phyloP scores from a whole-genome alignment of 257 asterid genomes.

The Plantago ovata region DNA sequence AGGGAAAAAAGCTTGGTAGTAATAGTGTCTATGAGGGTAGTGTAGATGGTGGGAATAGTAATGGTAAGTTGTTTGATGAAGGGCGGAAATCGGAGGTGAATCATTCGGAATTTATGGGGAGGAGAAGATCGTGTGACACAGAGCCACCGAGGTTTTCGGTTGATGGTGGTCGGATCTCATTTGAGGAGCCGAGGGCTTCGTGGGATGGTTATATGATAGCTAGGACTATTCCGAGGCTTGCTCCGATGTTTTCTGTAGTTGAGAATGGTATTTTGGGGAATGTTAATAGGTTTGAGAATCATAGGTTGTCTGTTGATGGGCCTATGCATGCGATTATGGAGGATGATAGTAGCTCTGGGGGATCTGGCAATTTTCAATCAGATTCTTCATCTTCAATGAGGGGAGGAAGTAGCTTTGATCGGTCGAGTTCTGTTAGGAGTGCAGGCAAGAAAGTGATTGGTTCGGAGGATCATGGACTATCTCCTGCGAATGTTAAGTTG shows the following conservation, averaged over 20 bases:
- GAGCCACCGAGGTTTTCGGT: conserved; percentile 65
- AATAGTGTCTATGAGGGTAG: conserved; percentile 8
- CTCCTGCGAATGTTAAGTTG: conserved; percentile 66
- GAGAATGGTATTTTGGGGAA: conserved; percentile 55
- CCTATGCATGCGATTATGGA: conserved; percentile 85
- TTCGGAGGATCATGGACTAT: conserved; percentile 50
- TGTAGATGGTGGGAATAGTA: conserved; percentile 18
- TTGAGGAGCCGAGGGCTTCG: conserved; percentile 93
- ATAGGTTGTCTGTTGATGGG: conserved; percentile 67
- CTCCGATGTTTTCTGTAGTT: conserved; percentile 79
- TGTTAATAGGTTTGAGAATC: conserved; percentile 47
- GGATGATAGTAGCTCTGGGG: conserved; percentile 84
- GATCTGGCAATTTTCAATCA: conserved; percentile 66
- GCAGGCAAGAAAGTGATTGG: conserved; percentile 52
- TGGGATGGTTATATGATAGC: conserved; percentile 98
- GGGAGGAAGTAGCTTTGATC: conserved; percentile 78
- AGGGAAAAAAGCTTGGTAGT: conserved; percentile 31
- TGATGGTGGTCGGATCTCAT: conserved; percentile 57
- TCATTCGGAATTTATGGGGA: conserved; percentile 41
- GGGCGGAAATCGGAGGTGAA: conserved; percentile 29
- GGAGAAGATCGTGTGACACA: conserved; percentile 72
- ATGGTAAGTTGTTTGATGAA: conserved; percentile 13
- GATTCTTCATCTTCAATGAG: conserved; percentile 84
- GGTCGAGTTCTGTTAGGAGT: conserved; percentile 83
- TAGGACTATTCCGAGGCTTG: conserved; percentile 73